Conservation (phyloP, 2,329 filamentous ascomycete genomes). For the Scedosporium boydii region DNA sequence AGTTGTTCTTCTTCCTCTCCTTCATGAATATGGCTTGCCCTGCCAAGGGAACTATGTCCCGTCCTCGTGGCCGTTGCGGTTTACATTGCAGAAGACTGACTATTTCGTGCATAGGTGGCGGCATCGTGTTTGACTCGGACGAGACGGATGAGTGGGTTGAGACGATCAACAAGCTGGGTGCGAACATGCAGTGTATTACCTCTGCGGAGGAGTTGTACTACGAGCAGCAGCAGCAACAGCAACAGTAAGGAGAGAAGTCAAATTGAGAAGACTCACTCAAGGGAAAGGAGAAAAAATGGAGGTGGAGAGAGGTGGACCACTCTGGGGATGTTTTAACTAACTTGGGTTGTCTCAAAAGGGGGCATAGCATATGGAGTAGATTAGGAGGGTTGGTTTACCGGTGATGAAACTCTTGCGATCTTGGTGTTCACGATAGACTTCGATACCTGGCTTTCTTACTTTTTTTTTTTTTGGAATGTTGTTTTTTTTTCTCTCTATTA, state of each 20-base stretch:
- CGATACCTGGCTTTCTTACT: too few species aligned
- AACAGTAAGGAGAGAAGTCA: background rate
- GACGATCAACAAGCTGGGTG: slow-evolving; percentile 84
- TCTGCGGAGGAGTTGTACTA: slow-evolving; percentile 64
- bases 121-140: slow-evolving; percentile 91
- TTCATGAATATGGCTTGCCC: background rate
- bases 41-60: background rate
- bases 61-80: background rate
- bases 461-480: too few species aligned
- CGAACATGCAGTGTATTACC: slow-evolving; percentile 82
- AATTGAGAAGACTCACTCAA: background rate
- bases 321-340: too few species aligned
- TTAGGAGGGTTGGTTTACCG: too few species aligned
- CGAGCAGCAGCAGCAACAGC: slow-evolving; percentile 20
- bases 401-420: too few species aligned
- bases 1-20: slow-evolving; percentile 15
- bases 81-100: background rate
- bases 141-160: slow-evolving; percentile 92
- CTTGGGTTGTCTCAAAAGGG: too few species aligned
- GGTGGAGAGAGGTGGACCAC: too few species aligned
- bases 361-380: too few species aligned
- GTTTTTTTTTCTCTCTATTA: too few species aligned
- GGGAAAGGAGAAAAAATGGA: background rate
- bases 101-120: slow-evolving; percentile 47
- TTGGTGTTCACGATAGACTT: too few species aligned